A percentile compares a stretch with the other conserved stretches of the same genome.
Conservation (phyloP, 2,329 filamentous ascomycete genomes). For the Fusarium gaditjirri region DNA sequence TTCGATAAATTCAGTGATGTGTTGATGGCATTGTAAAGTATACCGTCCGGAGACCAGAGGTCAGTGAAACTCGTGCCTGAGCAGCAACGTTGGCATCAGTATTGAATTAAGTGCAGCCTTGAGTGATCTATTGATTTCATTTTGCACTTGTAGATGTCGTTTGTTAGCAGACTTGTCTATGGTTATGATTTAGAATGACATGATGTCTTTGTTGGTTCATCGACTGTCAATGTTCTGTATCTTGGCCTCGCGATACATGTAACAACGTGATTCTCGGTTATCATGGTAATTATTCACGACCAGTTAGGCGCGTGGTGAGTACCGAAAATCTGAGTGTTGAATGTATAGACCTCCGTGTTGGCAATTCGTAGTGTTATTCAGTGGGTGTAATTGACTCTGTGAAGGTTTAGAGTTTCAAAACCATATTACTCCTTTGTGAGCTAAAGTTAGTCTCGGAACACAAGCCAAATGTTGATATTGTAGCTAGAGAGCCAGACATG, state of each 20-base stretch:
- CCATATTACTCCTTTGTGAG: not conserved
- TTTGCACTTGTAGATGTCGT: too few species aligned
- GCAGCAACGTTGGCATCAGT: not conserved
- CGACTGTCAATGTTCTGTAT: not conserved
- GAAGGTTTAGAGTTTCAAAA: not conserved
- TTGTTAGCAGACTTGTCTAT: not conserved
- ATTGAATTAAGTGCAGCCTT: not conserved
- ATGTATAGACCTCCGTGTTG: too few species aligned
- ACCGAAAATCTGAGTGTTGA: rapidly evolving
- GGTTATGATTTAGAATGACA: not conserved
- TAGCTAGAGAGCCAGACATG: not conserved
- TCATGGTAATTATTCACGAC: too few species aligned
- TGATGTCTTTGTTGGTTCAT: not conserved
- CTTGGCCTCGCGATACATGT: not conserved
- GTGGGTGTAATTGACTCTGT: not conserved
- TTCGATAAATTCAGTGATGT: not conserved
- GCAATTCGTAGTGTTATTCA: not conserved
- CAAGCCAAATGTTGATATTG: not conserved
- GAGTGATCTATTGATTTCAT: not conserved
- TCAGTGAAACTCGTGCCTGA: not conserved
- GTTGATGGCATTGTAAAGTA: not conserved
- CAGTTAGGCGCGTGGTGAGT: not conserved
- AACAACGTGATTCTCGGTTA: not conserved
- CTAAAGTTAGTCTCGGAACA: not conserved
- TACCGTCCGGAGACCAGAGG: not conserved